phyloP scores from a whole-genome alignment of 2,329 filamentous ascomycete species.

The Ascochyta pisi region DNA sequence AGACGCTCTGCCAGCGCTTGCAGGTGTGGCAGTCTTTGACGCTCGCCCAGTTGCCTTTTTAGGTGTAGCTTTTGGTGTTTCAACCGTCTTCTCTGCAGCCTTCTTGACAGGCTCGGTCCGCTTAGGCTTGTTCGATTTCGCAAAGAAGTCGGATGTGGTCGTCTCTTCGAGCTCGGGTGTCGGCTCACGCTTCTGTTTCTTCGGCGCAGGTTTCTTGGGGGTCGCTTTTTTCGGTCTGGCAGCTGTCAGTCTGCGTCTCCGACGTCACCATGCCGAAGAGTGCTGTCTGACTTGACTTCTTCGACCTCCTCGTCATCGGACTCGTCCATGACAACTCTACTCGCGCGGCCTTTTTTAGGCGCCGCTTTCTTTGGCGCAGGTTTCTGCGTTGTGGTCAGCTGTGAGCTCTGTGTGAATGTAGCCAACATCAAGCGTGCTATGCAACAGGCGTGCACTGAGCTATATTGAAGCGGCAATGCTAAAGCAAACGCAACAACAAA shows the following conservation, averaged over 20 bases:
- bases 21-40: conserved; percentile 44
- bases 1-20: conserved; percentile 47
- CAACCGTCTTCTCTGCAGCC: conserved; percentile 30
- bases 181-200: conserved; percentile 62
- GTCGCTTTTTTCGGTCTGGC: conserved; percentile 51
- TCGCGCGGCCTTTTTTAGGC: conserved; percentile 51
- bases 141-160: conserved; percentile 69
- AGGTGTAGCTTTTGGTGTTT: conserved; percentile 45
- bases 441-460: not conserved
- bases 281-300: conserved; percentile 39
- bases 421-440: not conserved
- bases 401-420: not conserved
- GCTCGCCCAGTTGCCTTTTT: conserved; percentile 42
- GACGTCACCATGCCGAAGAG: conserved; percentile 3
- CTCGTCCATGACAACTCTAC: conserved; percentile 72
- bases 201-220: conserved; percentile 64
- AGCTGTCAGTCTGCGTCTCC: conserved; percentile 28
- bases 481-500: not conserved
- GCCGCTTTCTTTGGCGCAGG: conserved; percentile 46
- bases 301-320: conserved; percentile 67
- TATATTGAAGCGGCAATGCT: too few relatives aligned
- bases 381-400: conserved; percentile 28
- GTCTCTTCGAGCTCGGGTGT: conserved; percentile 62
- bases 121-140: conserved; percentile 62
- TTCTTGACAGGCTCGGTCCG: conserved; percentile 54